Evolutionary conservation across 225 moss, liverwort and hornwort species (phyloP).

Genomic region (Anthoceros angustus): DNA sequence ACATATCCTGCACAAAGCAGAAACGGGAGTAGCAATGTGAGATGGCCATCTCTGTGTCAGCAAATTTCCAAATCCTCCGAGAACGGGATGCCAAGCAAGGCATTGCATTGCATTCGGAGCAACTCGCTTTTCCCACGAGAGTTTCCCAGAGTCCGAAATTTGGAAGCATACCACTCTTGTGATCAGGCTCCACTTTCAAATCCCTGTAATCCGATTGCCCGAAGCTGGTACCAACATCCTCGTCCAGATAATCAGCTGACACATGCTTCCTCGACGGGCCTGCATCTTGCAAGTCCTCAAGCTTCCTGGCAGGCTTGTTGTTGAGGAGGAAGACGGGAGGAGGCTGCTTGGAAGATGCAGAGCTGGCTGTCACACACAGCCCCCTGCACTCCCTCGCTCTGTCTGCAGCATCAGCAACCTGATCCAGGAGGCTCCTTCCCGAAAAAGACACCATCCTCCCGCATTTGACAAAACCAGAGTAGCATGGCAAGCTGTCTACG

Average conservation of each 20-base stretch:
- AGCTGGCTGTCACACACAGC: not conserved
- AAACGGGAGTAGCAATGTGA: not conserved
- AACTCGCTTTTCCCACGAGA: not conserved
- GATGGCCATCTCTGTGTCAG: not conserved
- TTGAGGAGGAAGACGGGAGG: not conserved
- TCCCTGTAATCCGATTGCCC: constrained; percentile 25
- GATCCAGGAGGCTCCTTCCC: not conserved
- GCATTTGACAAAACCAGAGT: not conserved
- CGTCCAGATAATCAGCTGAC: not conserved
- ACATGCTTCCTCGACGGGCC: not conserved
- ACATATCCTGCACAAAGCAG: constrained; percentile 45
- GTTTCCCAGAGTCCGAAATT: no score
- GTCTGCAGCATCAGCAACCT: not conserved
- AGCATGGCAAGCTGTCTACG: not conserved
- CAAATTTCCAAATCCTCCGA: not conserved
- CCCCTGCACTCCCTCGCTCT: not conserved
- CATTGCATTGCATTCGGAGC: not conserved
- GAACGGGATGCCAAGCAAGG: not conserved
- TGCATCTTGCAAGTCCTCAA: not conserved
- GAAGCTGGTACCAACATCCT: not conserved
- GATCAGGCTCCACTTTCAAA: constrained; percentile 36
- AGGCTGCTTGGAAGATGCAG: not conserved
- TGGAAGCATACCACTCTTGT: constrained; percentile 28
- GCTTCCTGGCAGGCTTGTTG: constrained; percentile 2
- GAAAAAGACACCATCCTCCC: not conserved